Base-by-base conservation (phyloP, 75 land plant genomes). In the Picea glauca region DNA sequence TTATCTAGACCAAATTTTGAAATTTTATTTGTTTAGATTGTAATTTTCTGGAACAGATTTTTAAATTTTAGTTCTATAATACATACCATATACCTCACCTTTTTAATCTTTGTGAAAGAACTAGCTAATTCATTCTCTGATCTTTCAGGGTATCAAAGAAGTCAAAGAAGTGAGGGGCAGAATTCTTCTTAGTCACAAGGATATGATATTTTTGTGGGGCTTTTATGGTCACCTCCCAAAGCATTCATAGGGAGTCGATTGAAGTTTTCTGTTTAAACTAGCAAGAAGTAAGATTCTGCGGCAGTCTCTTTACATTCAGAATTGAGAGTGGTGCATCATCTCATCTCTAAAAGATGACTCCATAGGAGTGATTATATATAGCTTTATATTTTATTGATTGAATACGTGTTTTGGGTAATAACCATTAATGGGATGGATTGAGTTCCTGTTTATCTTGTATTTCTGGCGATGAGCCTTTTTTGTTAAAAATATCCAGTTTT, bases 71-170 rank as follows among this genome's bases (percentile, higher is more conserved):
- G 13, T 13, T 32, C 15, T 31, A 15, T 14, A 31, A 17, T 32
- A 33, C 14, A 66, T 33, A 33, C 14, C 18, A 66, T 33, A 38
- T 18, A 26, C 17, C 6, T 18, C 43, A 3, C 56, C 18, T 70
- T 70, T 20, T 43, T n/a, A 43, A 40, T 40, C 13, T 14, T 70
- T 8, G 50, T 26, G 13, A 13, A 11, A 3, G 12, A 35, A 68
- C 35, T 46, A 40, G 26, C 70, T 66, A 20, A 38, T 43, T 38
- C 43, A 5, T 43, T 43, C 11, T 9, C 50, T 23, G n/a, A 70
- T 70, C 9, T 18, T 70, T 43, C 74, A 70, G 74, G 74, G 74
- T 40, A 14, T 21, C 74, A 43, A 70, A 70, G 74, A 70, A 70
- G 74, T 38, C 74, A 40, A 70, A 70, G 74, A 70, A 70, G 74